Base-by-base conservation (phyloP, 164 flowering plant species). In the Echeveria elegans region DNA sequence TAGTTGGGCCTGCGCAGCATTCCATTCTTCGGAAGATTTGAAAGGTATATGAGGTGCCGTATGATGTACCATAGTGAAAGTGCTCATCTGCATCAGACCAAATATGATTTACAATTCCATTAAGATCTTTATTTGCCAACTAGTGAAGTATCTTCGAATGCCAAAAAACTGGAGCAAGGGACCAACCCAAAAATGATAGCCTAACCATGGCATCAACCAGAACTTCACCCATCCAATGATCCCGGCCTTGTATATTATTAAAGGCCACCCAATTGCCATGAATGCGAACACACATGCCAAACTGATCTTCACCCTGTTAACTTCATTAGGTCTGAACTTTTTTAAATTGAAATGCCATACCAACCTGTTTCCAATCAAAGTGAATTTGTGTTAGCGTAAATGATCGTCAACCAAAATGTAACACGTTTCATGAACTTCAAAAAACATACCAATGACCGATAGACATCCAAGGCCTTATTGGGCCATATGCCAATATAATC, bases 181-280 rank as follows among this genome's bases (percentile, higher is more conserved):
- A 56, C 23, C 72, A 85, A 93, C 97, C 98, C 98, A 93, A 68
- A 93, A 93, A 72, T 93, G 98, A 77, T 89, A 93, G 41, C 90
- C 97, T 72, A 93, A 70, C 92, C 96, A 93, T 50, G 97, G 97
- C 93, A 90, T 89, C 98, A 90, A 74, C 98, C 98, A 90, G 83
- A 82, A 90, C 77, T 90, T 90, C 66, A 90, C 68, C 97, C 96
- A 90, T 69, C 98, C 98, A 63, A 78, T 11, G 24, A 94, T 56
- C 56, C 98, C 97, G 10, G 85, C 72, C 76, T 84, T 84, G 69
- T 66, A 86, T 38, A 94, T 67, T 59, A 94, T 89, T 81, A 94
- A 76, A 3, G 97, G 96, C 96, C 97, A 94, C 64, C 92, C 97
- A 69, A 90, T 79, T 24, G 86, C 89, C 79, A 93, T 85, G 73